phyloP scores from a whole-genome alignment of 371 early-diverging fungal genomes.

The Paraphysoderma sedebokerense region DNA sequence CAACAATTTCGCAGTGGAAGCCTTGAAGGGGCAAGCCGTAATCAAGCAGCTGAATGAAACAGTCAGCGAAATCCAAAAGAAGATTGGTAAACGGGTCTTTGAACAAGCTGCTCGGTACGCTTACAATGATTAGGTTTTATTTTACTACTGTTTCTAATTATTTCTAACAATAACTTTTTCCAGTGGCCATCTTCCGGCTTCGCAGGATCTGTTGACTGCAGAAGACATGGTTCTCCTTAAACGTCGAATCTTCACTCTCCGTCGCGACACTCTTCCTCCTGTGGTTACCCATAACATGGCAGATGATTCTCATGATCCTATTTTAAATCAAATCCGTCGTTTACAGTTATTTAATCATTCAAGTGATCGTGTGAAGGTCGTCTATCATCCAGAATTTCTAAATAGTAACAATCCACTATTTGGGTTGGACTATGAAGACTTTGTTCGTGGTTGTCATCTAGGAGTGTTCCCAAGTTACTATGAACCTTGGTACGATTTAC shows the following conservation, averaged over 20 bases:
- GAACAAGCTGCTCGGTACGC: slow-evolving; percentile 51
- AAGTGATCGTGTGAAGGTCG: slow-evolving; percentile 81
- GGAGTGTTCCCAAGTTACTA: slow-evolving; percentile 94
- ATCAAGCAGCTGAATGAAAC: slow-evolving; percentile 85
- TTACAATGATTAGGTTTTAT: not conserved
- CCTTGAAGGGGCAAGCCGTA: slow-evolving; percentile 89
- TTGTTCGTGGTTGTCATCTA: slow-evolving; percentile 88
- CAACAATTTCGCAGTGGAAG: slow-evolving; percentile 83
- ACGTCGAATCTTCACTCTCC: slow-evolving; percentile 78
- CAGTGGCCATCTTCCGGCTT: slow-evolving; percentile 17
- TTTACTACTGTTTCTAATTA: no score
- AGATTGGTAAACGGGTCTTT: slow-evolving; percentile 72
- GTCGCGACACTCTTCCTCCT: slow-evolving; percentile 72
- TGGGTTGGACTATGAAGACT: slow-evolving; percentile 89
- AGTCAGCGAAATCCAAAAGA: slow-evolving; percentile 62
- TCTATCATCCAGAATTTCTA: slow-evolving; percentile 93
- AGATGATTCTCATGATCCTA: slow-evolving; percentile 69
- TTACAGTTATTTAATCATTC: slow-evolving; percentile 73
- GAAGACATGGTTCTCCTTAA: slow-evolving; percentile 78
- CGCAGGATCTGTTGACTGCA: slow-evolving; percentile 47
- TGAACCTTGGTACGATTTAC: slow-evolving; percentile 66
- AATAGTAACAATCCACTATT: slow-evolving; percentile 84
- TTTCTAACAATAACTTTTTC: no score
- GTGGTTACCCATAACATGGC: slow-evolving; percentile 93
- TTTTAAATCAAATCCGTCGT: slow-evolving; percentile 61